Base-by-base conservation (phyloP, 441 rosid genomes). In the Gossypium armourianum region DNA sequence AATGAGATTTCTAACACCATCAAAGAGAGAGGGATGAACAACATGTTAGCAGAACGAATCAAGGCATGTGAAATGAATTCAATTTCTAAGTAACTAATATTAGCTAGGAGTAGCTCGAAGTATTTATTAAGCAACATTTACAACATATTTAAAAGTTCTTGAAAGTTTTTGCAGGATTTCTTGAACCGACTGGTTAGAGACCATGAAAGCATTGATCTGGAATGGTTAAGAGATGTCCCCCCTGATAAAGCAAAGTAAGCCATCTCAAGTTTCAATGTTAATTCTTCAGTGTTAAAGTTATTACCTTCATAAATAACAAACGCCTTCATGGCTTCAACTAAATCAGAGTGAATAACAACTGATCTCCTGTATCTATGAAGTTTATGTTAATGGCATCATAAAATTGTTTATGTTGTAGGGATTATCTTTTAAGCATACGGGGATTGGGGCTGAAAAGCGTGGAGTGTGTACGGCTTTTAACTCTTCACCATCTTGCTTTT, bases 381-480 rank as follows among this genome's bases (percentile, higher is more conserved):
- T 53, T 62, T 62, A 32, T 57, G 57, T 59, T 55, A 24, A 70
- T 24, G 26, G 45, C 28, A 61, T 53, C 29, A 49, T 21, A 12
- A 72, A 63, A 55, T 60, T 76, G 4, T 63, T 72, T 72, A 60
- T 76, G 72, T 26, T 80, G 70, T 84, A 95, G 99, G 83, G 96
- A 95, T 69, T 95, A 88, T 66, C 87, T 95, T 62, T 83, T 95
- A 72, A 92, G 96, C 68, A 70, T 95, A 73, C 71, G 96, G 24
- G 99, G 99, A 23, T 29, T 95, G 77, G 99, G 99, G 57, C 70
- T 95, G 80, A 95, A 95, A 86, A 95, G 99, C 73, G 99, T 95
- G 52, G 99, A 95, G 75, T 95, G 99, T 55, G 97, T 95, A 75
- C 79, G 97, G 74, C 96, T 95, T 74, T 83, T 95, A 69, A 92